phyloP scores from a whole-genome alignment of 2,329 filamentous ascomycete genomes.

The Westerdykella aurantiaca region DNA sequence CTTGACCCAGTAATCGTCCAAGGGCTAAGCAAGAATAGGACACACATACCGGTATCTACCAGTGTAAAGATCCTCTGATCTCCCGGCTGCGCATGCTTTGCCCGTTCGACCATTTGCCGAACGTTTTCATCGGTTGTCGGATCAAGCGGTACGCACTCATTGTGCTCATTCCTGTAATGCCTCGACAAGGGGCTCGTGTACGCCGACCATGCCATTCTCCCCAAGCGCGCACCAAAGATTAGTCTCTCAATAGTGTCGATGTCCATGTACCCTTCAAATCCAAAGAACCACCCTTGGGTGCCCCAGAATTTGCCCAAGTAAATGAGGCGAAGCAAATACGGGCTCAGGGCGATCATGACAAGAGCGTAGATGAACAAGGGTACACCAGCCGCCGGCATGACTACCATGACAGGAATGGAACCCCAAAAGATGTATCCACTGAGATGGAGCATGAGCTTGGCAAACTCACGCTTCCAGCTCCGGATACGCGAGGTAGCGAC shows the following conservation, averaged over 20 bases:
- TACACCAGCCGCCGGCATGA: conserved; percentile 5
- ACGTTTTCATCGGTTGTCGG: conserved; percentile 22
- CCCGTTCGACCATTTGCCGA: conserved; percentile 15
- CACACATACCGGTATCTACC: conserved; percentile 30
- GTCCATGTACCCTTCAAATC: conserved; percentile 40
- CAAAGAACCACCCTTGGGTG: conserved; percentile 41
- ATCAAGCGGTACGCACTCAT: conserved; percentile 30
- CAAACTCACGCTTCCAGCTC: conserved; percentile 24
- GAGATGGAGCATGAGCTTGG: conserved; percentile 14
- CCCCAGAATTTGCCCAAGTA: conserved; percentile 40
- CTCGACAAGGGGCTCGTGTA: conserved; percentile 28
- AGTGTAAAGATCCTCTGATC: conserved; percentile 25
- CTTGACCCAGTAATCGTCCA: neutral
- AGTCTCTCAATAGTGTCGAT: conserved; percentile 35
- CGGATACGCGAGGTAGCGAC: conserved; percentile 26
- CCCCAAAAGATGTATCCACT: conserved; percentile 14
- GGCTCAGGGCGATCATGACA: conserved; percentile 25
- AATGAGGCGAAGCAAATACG: conserved; percentile 33
- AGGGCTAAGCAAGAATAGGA: neutral
- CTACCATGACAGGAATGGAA: conserved; percentile 10
- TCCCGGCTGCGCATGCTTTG: conserved; percentile 17
- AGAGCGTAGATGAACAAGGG: conserved; percentile 21
- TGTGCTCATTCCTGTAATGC: conserved; percentile 26
- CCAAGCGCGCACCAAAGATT: conserved; percentile 36
- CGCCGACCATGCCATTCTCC: conserved; percentile 35